phyloP scores from a whole-genome alignment of 768 basidiomycete species.

The Hortiboletus flavorubellus region DNA sequence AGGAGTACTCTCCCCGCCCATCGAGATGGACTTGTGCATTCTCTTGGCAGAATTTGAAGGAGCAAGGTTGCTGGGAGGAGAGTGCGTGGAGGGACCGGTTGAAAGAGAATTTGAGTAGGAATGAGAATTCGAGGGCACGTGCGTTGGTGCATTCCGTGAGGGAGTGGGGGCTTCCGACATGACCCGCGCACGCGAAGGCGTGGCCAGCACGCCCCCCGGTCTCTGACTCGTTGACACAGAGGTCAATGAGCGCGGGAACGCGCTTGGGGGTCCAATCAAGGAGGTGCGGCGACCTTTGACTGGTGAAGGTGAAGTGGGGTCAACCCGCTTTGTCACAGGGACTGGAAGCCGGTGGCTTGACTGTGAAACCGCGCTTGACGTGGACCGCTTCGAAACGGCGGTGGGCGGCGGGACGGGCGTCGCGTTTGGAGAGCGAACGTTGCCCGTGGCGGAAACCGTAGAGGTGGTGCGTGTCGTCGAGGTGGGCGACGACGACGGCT shows the following conservation, averaged over 20 bases:
- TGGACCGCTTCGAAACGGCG: slow-evolving; percentile 37
- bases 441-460: slow-evolving; percentile 21
- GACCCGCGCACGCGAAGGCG: slow-evolving; percentile 42
- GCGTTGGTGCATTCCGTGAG: slow-evolving; percentile 23
- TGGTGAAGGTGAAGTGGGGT: slow-evolving; percentile 28
- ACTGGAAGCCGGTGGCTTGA: slow-evolving; percentile 39
- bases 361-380: slow-evolving; percentile 36
- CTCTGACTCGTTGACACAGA: slow-evolving; percentile 17
- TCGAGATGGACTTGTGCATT: slow-evolving; percentile 28
- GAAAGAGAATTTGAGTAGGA: slow-evolving; percentile 27
- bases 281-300: slow-evolving; percentile 26
- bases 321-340: slow-evolving; percentile 29
- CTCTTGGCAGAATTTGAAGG: slow-evolving; percentile 38
- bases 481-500: slow-evolving; percentile 27
- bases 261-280: slow-evolving; percentile 29
- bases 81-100: slow-evolving; percentile 17
- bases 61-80: slow-evolving; percentile 39
- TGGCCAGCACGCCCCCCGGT: slow-evolving; percentile 27
- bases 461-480: slow-evolving; percentile 28
- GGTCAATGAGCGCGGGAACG: slow-evolving; percentile 20
- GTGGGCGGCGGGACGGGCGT: slow-evolving; percentile 43
- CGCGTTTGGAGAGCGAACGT: slow-evolving; percentile 46
- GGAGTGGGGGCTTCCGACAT: slow-evolving; percentile 39
- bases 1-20: slow-evolving; percentile 8
- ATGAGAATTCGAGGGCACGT: slow-evolving; percentile 21